Evolutionary conservation across 345 rosid species (phyloP), one percentile per base, ranked within the genome.

Genomic region (Eucalyptus curtisii): DNA sequence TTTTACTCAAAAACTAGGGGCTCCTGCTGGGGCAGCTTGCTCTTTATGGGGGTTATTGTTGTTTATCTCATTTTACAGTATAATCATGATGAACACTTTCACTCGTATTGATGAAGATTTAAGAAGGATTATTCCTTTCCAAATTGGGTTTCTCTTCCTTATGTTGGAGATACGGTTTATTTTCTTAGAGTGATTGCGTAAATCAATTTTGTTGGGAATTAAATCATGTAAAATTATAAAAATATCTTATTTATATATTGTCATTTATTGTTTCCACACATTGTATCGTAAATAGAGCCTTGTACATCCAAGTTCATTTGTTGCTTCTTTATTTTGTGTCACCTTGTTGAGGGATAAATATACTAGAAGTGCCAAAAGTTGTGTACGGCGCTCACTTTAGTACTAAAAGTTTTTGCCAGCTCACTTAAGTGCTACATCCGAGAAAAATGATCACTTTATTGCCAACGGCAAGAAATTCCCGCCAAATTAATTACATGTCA

Each of bases 351-450:
- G 24, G 10, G 5, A 19, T 7, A 52, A 52, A 1, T 52, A 52
- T 52, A 1, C 0, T 52, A 52, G 24, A 52, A 19, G 10, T 52
- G 24, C 0, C 57, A 19, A 52, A 52, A 52, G 2, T 52, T 52
- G 0, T 52, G 0, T 52, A 52, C 0, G 5, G 0, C 10, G 8
- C 5, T 52, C 0, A 20, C 2, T 52, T 52, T 52, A 52, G 0
- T 52, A 8, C 10, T 4, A 52, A 20, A 52, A 52, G 25, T 52
- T 52, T 52, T 52, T 52, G 5, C 0, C 1, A 2, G 5, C 57
- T 19, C 10, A 7, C 25, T 52, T 52, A 52, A 19, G 0, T 19
- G 1, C 4, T 52, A 52, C 10, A 52, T 20, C 1, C 0, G 0
- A 52, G 25, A 52, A 52, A 52, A 52, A 52, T 20, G 25, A 52